These are phyloP conservation scores for Pythium oligandrum DNA, from an alignment of 352 stramenopile species.

Conservation along the genomic window DNA sequence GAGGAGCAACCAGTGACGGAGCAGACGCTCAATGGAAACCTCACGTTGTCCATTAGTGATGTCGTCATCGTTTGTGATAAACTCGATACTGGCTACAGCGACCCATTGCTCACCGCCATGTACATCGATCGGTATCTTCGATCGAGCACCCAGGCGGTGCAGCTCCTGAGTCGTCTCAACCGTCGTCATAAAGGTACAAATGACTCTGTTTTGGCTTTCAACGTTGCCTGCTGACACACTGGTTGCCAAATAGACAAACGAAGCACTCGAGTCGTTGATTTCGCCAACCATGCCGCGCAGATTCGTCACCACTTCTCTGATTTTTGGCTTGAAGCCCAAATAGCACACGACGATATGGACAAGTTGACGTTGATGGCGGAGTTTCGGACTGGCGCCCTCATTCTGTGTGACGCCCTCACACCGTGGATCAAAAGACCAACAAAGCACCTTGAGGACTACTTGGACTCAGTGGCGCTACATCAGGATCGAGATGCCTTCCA, in stretches of 20 bases:
- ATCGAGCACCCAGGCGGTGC: constrained; percentile 61
- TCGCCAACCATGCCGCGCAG: constrained; percentile 67
- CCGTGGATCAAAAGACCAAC: neutral
- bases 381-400: constrained; percentile 4
- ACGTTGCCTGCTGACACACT: too few relatives aligned
- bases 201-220: too few relatives aligned
- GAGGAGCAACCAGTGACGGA: constrained; percentile 38
- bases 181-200: constrained; percentile 27
- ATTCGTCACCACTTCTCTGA: constrained; percentile 37
- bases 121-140: constrained; percentile 80
- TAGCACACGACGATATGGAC: neutral
- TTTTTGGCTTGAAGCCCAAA: constrained; percentile 14
- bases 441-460: neutral
- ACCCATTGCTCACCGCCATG: constrained; percentile 66
- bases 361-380: neutral
- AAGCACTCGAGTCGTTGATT: constrained; percentile 52
- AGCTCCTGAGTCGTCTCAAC: constrained; percentile 81
- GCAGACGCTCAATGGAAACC: constrained; percentile 55
- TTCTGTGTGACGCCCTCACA: neutral
- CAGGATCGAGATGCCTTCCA: constrained; percentile 18
- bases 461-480: neutral
- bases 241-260: constrained; percentile 28
- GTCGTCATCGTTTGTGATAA: constrained; percentile 85
- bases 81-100: constrained; percentile 83
- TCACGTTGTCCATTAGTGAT: constrained; percentile 52